Conservation (phyloP, 2,329 filamentous ascomycete species). For the Metarhizium humberi region DNA sequence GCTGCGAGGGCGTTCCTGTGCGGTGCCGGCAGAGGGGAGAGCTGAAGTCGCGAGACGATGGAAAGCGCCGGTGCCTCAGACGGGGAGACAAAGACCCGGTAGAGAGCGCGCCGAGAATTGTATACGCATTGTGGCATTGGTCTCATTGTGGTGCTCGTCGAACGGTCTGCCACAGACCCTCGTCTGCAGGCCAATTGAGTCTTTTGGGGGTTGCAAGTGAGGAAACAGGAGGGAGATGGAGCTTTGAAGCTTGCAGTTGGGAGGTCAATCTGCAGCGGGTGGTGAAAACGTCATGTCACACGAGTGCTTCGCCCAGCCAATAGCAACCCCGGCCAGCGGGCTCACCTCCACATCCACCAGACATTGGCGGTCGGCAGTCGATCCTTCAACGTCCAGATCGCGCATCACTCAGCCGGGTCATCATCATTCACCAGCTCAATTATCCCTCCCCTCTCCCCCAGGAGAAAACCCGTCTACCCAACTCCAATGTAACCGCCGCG, state of each 20-base stretch:
- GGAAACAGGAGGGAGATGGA: conserved; percentile 1
- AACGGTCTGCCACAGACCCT: background rate
- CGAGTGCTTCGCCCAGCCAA: no score
- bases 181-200: background rate
- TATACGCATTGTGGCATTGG: conserved; percentile 27
- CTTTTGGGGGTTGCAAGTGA: conserved; percentile 3
- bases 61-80: background rate
- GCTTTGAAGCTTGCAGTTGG: background rate
- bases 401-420: no score
- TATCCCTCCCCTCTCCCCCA: no score
- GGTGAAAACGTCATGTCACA: background rate
- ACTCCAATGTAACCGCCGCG: no score
- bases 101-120: conserved; percentile 35
- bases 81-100: conserved; percentile 33
- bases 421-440: no score
- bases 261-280: no score
- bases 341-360: background rate
- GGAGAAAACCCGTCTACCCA: no score
- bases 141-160: conserved; percentile 24
- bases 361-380: background rate
- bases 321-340: no score
- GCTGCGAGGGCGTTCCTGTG: background rate
- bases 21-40: background rate
- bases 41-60: background rate
- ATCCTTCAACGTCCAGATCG: no score